Percentiles rank a stretch among this genome's conserved stretches.
These are phyloP conservation scores for Ceratobasidium sp. DNA, from an alignment of 1,284 basidiomycete genomes.

Conservation along the genomic window DNA sequence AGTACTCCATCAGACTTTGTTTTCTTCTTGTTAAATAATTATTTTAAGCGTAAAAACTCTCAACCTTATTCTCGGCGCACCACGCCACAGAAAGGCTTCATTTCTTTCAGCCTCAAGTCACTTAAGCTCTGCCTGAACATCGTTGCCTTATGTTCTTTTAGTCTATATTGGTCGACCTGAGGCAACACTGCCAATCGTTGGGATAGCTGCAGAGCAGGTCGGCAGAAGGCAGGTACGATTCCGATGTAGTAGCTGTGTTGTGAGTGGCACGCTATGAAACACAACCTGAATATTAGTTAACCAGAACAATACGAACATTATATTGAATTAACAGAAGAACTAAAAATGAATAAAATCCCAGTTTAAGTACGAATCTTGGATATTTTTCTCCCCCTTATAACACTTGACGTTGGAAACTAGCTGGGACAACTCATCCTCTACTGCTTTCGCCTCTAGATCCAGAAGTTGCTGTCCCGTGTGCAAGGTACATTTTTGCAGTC, in stretches of 20 bases:
- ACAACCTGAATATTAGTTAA: too few species aligned
- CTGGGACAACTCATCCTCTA: background rate
- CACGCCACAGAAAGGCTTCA: background rate
- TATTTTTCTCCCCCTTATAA: background rate
- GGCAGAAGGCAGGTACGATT: too few species aligned
- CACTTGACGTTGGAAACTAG: background rate
- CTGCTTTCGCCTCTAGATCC: background rate
- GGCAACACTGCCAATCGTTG: too few species aligned
- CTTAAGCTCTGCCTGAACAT: background rate
- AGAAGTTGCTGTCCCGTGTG: background rate
- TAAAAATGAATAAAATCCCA: background rate
- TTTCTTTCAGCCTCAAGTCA: background rate
- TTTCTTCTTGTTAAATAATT: background rate
- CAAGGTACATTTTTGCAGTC: background rate
- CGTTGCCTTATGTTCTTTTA: too few species aligned
- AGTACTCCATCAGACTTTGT: background rate
- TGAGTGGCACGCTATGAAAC: too few species aligned
- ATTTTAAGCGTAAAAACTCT: background rate
- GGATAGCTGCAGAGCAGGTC: too few species aligned
- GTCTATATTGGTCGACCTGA: too few species aligned
- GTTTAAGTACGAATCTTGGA: background rate
- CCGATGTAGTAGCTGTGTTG: too few species aligned
- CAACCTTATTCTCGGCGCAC: background rate
- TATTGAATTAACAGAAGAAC: too few species aligned
- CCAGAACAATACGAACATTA: too few species aligned